Percentiles rank a stretch among this genome's conserved stretches.
Evolutionary conservation across 2,329 filamentous ascomycete genomes (phyloP).

Genomic region (Acephala macrosclerotiorum): DNA sequence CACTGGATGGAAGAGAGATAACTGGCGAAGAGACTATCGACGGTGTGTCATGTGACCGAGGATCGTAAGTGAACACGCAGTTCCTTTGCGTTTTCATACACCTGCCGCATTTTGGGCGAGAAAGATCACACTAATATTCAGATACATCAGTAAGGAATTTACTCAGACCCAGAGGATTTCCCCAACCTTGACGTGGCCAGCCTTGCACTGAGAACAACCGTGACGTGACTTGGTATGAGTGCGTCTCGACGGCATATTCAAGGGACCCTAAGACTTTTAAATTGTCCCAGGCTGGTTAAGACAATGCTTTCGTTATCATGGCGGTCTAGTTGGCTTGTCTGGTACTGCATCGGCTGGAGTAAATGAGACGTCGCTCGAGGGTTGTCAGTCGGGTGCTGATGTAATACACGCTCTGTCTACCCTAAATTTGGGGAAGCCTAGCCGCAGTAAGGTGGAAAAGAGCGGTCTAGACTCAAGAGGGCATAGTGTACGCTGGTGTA

Average conservation of each 20-base stretch:
- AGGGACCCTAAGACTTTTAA: background rate
- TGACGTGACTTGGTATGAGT: constrained; percentile 15
- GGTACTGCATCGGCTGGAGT: background rate
- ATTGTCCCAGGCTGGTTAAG: too few species aligned
- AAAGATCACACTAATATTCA: constrained; percentile 16
- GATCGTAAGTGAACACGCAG: background rate
- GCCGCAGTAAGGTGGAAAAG: too few species aligned
- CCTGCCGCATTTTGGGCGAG: constrained; percentile 7
- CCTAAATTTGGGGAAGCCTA: too few species aligned
- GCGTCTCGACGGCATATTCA: constrained; percentile 13
- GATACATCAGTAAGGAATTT: background rate
- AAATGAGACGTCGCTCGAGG: too few species aligned
- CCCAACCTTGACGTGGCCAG: constrained; percentile 14
- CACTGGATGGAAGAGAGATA: background rate
- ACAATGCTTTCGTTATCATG: too few species aligned
- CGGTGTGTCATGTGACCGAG: background rate
- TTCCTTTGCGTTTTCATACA: constrained; percentile 10
- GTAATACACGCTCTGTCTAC: too few species aligned
- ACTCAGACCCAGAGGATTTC: background rate
- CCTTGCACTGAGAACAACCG: constrained; percentile 13
- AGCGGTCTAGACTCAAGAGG: constrained; percentile 4
- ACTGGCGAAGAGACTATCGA: background rate
- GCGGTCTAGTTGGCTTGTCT: background rate
- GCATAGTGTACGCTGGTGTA: constrained; percentile 14
- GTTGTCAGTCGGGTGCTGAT: too few species aligned